Evolutionary conservation across 148 eudicot species (phyloP).

Genomic region (Nepenthes mirabilis): DNA sequence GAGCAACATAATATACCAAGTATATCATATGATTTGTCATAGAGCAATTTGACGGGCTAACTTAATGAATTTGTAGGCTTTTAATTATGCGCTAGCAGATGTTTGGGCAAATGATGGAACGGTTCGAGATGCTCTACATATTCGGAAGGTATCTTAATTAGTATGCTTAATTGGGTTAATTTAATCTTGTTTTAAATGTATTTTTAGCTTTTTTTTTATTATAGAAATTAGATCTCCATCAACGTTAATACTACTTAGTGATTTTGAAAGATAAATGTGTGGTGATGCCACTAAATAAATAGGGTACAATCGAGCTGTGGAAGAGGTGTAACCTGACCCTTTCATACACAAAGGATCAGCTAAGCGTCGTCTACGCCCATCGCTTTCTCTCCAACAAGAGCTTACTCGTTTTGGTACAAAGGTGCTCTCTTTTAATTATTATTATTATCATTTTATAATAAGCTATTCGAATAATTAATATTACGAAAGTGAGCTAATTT

Average conservation of each 20-base stretch:
- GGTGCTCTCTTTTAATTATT: slow-evolving; percentile 9
- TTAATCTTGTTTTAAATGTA: not conserved
- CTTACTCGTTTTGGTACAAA: slow-evolving; percentile 20
- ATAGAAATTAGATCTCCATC: no score
- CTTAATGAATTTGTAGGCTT: slow-evolving; percentile 14
- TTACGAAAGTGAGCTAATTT: no score
- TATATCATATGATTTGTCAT: no score
- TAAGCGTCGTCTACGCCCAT: slow-evolving; percentile 28
- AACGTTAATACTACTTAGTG: not conserved
- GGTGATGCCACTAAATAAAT: not conserved
- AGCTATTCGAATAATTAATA: no score
- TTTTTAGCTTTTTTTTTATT: no score
- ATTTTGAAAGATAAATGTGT: not conserved
- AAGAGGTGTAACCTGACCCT: slow-evolving; percentile 29
- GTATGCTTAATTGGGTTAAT: not conserved
- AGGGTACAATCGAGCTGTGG: slow-evolving; percentile 30
- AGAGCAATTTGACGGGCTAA: no score
- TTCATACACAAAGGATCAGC: slow-evolving; percentile 21
- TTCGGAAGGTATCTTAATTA: slow-evolving; percentile 19
- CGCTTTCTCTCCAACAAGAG: slow-evolving; percentile 15
- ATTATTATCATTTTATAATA: not conserved
- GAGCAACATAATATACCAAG: no score
- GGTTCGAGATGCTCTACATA: slow-evolving; percentile 23
- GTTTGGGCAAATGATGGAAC: slow-evolving; percentile 27
- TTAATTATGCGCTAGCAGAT: slow-evolving; percentile 19